Percentiles rank a stretch among this genome's conserved stretches.
Conservation (phyloP, 129 eudicot species). For the Pittosporum tobira region DNA sequence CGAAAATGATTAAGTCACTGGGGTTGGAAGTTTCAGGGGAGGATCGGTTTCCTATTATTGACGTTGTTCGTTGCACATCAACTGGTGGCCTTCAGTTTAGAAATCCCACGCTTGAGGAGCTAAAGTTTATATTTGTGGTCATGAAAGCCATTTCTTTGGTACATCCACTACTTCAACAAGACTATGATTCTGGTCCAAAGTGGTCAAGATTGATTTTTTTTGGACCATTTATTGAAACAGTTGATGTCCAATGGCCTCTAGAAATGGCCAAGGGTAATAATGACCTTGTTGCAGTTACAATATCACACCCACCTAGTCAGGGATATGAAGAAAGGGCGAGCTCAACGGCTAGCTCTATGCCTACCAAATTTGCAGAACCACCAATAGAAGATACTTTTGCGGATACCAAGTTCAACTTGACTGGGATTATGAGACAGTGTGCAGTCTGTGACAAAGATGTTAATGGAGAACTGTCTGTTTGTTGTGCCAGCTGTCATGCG, state of each 20-base stretch:
- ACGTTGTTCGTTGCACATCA: constrained; percentile 42
- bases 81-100: constrained; percentile 45
- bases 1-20: constrained; percentile 44
- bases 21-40: constrained; percentile 41
- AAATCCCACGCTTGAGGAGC: constrained; percentile 52
- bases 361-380: constrained; percentile 23
- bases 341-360: constrained; percentile 39
- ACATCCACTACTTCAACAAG: constrained; percentile 53
- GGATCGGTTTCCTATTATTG: constrained; percentile 42
- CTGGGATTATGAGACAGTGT: constrained; percentile 26
- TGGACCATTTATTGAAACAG: constrained; percentile 59
- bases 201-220: constrained; percentile 35
- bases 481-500: constrained; percentile 30
- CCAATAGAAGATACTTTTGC: constrained; percentile 26
- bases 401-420: constrained; percentile 10
- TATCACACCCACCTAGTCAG: constrained; percentile 56
- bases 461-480: constrained; percentile 18
- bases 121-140: constrained; percentile 39
- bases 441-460: constrained; percentile 36
- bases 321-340: constrained; percentile 37
- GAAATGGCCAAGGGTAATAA: constrained; percentile 38
- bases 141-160: constrained; percentile 44
- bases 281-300: constrained; percentile 53
- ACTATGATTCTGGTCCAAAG: constrained; percentile 24
- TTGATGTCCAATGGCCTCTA: constrained; percentile 52